Percentiles rank a stretch among this genome's conserved stretches.
These are phyloP conservation scores for Neonectria hederae DNA, from an alignment of 2,329 filamentous ascomycete genomes.

Conservation along the genomic window DNA sequence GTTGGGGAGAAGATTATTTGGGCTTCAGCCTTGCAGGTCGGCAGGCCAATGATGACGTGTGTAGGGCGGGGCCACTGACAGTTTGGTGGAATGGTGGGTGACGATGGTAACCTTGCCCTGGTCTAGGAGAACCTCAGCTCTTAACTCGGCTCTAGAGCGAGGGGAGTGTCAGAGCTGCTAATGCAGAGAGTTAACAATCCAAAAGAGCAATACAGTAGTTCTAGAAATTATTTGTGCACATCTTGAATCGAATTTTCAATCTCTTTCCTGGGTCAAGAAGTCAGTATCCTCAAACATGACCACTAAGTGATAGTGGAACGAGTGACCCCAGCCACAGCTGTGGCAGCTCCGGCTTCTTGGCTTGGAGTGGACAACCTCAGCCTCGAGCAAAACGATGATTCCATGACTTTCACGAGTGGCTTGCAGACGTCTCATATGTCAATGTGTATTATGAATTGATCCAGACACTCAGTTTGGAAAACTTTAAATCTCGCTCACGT, in stretches of 20 bases:
- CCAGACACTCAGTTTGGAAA: constrained; percentile 25
- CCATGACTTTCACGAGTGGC: constrained; percentile 38
- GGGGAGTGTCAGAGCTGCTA: background rate
- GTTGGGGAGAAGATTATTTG: constrained; percentile 15
- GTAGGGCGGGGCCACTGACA: background rate
- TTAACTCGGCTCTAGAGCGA: background rate
- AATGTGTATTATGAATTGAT: constrained; percentile 8
- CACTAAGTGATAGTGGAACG: background rate
- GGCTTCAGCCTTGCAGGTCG: constrained; percentile 24
- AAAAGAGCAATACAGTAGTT: background rate
- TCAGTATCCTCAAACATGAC: background rate
- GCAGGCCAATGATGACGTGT: constrained; percentile 10
- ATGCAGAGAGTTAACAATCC: no score
- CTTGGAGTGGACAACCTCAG: constrained; percentile 24
- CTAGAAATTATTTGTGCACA: no score
- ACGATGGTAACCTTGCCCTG: background rate
- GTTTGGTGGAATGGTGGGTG: background rate
- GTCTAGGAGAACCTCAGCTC: background rate
- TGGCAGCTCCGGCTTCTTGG: background rate
- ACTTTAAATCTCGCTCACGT: background rate
- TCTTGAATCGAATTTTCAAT: background rate
- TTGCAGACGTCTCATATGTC: constrained; percentile 10
- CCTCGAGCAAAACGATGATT: constrained; percentile 41
- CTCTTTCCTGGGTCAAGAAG: background rate
- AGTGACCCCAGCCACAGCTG: background rate